These are phyloP conservation scores for Nakaseomyces delphensis DNA, from an alignment of 1,139 yeast genomes.

Conservation along the genomic window DNA sequence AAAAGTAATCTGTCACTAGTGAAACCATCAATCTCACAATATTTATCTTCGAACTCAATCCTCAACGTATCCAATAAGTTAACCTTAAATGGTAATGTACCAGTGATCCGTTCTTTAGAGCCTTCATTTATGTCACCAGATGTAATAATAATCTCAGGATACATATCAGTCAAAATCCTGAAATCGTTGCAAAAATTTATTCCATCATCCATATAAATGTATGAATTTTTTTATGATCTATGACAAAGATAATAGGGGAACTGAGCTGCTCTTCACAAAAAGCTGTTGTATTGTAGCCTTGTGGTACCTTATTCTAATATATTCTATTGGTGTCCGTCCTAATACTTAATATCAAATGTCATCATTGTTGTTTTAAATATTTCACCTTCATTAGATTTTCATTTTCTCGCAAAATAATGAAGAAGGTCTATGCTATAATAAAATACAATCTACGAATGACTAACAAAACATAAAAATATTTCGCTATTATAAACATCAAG, in stretches of 20 bases:
- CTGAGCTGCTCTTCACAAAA: too few species aligned
- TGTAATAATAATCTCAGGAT: constrained; percentile 37
- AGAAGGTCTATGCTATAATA: too few species aligned
- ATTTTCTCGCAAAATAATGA: too few species aligned
- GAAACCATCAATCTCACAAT: constrained; percentile 12
- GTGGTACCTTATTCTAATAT: too few species aligned
- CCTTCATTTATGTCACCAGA: constrained; percentile 2
- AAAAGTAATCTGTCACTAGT: constrained; percentile 21
- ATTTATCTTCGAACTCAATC: constrained; percentile 10
- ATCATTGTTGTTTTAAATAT: too few species aligned
- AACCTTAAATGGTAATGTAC: constrained; percentile 17
- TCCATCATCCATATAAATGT: constrained; percentile 7
- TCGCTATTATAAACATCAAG: background rate
- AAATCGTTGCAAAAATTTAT: constrained; percentile 35
- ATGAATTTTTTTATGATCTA: constrained; percentile 8
- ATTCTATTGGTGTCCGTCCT: too few species aligned
- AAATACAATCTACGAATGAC: background rate
- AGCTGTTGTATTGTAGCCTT: too few species aligned
- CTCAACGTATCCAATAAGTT: constrained; percentile 9
- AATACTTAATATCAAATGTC: too few species aligned
- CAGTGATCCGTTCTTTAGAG: constrained; percentile 11
- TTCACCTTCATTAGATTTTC: too few species aligned
- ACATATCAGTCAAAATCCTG: constrained; percentile 42
- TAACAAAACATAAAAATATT: background rate
- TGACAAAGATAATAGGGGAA: too few species aligned